Evolutionary conservation across 2,329 filamentous ascomycete species (phyloP), one percentile per base, ranked within the genome.

Genomic region (Fusarium sp.): DNA sequence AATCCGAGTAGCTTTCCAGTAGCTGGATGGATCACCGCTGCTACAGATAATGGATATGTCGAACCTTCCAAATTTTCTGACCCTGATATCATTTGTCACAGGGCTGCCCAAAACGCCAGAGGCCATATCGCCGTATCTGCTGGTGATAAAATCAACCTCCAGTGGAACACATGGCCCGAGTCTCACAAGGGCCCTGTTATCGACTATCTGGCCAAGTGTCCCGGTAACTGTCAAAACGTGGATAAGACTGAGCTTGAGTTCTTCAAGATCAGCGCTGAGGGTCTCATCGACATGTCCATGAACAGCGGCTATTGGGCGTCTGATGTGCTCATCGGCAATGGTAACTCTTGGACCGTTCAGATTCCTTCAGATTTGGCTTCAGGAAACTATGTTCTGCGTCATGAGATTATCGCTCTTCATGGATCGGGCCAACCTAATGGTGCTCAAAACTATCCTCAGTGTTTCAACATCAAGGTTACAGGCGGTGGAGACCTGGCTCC

Each of bases 191-290:
- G 85, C 0, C 89, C 89, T 11, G 85, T 91, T 71, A 83, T 91
- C 67, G 85, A 85, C 77, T 91, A 91, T 81, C 80, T 91, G 18
- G 89, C 89, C 58, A 83, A 83, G 71, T 89, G 87, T 79, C 80
- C 82, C 34, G 87, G 84, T 23, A 84, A 88, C 76, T 90, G 86
- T 77, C 80, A 84, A 39, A 76, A 77, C 1, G 86, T 84, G 58
- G 84, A 86, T 77, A 86, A 88, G 77, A 79, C 77, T 4, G 74
- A 79, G 7, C 82, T 90, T 30, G 78, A 85, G 68, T 91, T 86
- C 78, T 87, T 89, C 84, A 91, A 91, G 84, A 90, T 91, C 62
- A 83, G 85, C 41, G 83, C 83, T 58, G 81, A 77, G 34, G 89
- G 89, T 60, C 81, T 88, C 26, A 79, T 85, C 60, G 69, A 76